A percentile compares a stretch with the other conserved stretches of the same genome.
These are phyloP conservation scores for Candida dubliniensis DNA, from an alignment of 1,139 yeast species.

Conservation along the genomic window DNA sequence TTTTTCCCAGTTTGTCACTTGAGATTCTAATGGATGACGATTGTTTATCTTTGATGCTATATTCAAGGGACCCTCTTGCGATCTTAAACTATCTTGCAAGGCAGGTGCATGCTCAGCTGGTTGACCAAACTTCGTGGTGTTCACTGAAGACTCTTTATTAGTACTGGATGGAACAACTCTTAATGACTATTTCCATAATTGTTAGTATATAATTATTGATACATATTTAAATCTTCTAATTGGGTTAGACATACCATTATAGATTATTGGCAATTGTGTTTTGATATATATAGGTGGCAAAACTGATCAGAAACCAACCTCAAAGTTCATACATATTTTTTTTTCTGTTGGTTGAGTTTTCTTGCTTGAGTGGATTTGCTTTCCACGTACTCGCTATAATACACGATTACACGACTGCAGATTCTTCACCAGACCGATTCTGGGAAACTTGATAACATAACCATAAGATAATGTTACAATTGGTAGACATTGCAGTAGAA, in stretches of 20 bases:
- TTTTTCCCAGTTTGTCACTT: constrained; percentile 77
- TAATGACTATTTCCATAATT: constrained; percentile 33
- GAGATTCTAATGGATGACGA: constrained; percentile 82
- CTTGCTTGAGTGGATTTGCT: no score
- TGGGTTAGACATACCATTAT: constrained; percentile 2
- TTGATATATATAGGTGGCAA: constrained; percentile 1
- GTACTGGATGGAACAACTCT: constrained; percentile 49
- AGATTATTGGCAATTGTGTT: background rate
- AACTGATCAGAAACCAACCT: background rate
- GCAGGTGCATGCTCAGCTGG: constrained; percentile 63
- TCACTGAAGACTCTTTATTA: constrained; percentile 39
- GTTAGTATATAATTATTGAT: background rate
- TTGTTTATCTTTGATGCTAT: constrained; percentile 71
- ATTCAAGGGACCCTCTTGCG: constrained; percentile 58
- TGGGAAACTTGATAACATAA: no score
- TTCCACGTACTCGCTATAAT: no score
- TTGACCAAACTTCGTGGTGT: constrained; percentile 50
- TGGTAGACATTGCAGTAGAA: no score
- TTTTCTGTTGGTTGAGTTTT: background rate
- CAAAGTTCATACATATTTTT: background rate
- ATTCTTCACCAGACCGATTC: no score
- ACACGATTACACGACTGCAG: no score
- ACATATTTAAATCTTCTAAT: background rate
- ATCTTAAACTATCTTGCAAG: constrained; percentile 56
- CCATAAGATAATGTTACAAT: no score